Evolutionary conservation across 331 rosid genomes (phyloP).

Genomic region (Quercus tomentella): DNA sequence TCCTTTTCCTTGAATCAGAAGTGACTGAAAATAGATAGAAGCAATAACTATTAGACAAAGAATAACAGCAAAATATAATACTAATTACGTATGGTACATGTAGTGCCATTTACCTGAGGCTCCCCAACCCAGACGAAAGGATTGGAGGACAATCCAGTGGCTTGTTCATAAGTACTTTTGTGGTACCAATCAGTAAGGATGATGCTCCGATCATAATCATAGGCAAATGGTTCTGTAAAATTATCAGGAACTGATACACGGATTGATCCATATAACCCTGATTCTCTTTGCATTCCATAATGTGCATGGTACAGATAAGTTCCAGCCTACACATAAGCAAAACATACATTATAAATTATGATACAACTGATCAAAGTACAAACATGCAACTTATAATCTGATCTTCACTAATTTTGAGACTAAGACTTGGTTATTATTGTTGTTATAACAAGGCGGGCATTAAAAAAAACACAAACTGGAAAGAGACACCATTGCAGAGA

Average conservation of each 20-base stretch:
- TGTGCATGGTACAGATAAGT: constrained; percentile 86
- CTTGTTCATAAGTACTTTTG: constrained; percentile 57
- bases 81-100: neutral
- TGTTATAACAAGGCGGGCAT: neutral
- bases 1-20: constrained; percentile 80
- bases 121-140: constrained; percentile 57
- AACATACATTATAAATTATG: neutral
- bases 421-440: too few relatives aligned
- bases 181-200: constrained; percentile 87
- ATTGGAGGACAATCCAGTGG: constrained; percentile 51
- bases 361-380: neutral
- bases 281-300: constrained; percentile 91
- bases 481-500: neutral
- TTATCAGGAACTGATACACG: constrained; percentile 53
- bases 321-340: constrained; percentile 51
- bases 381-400: too few relatives aligned
- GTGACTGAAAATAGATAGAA: constrained; percentile 47
- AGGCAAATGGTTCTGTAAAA: constrained; percentile 62
- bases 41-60: constrained; percentile 1
- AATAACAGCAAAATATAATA: neutral
- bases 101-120: constrained; percentile 50
- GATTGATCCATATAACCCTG: constrained; percentile 70
- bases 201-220: constrained; percentile 72
- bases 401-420: too few relatives aligned
- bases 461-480: neutral